These are phyloP conservation scores for Pseudogymnoascus sp. DNA, from an alignment of 2,329 filamentous ascomycete genomes.

Conservation along the genomic window DNA sequence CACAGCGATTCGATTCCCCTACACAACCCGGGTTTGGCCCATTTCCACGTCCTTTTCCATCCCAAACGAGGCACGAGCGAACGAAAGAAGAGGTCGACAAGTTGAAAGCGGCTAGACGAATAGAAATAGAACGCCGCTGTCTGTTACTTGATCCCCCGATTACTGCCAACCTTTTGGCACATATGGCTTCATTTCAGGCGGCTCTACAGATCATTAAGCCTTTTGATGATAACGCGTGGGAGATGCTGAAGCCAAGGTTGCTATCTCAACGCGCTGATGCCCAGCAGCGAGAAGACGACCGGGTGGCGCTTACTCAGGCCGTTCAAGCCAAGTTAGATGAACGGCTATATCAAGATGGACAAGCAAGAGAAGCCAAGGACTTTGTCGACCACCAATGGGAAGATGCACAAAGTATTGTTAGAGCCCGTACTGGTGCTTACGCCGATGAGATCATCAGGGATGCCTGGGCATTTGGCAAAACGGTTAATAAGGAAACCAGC, in stretches of 20 bases:
- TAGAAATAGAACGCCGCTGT: conserved; percentile 67
- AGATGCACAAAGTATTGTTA: conserved; percentile 59
- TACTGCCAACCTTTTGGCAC: conserved; percentile 51
- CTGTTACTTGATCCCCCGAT: conserved; percentile 60
- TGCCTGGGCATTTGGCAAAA: conserved; percentile 57
- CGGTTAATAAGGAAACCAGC: conserved; percentile 55
- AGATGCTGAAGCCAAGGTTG: conserved; percentile 58
- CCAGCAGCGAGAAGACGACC: conserved; percentile 48
- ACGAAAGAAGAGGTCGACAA: conserved; percentile 57
- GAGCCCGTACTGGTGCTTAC: conserved; percentile 56
- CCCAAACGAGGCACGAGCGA: conserved; percentile 37
- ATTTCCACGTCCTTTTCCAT: conserved; percentile 20
- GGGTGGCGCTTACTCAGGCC: conserved; percentile 26
- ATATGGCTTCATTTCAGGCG: conserved; percentile 68
- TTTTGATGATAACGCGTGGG: conserved; percentile 64
- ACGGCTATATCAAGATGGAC: conserved; percentile 22
- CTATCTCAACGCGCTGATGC: conserved; percentile 58
- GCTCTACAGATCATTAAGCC: conserved; percentile 63
- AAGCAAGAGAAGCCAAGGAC: conserved; percentile 47
- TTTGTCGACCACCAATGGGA: conserved; percentile 64
- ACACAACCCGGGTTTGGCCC: conserved; percentile 23
- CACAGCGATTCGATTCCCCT: conserved; percentile 27
- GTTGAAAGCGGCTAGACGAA: conserved; percentile 55
- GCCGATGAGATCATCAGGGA: conserved; percentile 64
- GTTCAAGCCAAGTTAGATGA: conserved; percentile 33